Base-by-base conservation (phyloP, 345 rosid genomes). In the Citrus trifoliata region DNA sequence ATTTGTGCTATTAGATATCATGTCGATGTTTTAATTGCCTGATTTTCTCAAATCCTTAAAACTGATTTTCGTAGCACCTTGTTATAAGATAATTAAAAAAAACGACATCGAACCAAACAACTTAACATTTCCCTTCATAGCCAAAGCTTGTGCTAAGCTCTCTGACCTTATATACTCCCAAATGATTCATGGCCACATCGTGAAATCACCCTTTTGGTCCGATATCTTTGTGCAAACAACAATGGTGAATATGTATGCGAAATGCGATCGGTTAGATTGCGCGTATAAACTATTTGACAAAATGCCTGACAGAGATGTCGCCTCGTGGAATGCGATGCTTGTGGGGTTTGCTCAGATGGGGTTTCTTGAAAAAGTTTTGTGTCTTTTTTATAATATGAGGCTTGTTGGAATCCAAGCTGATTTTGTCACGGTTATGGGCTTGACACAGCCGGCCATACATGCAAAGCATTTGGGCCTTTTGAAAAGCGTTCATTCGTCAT, bases 321-420 rank as follows among this genome's bases (percentile, higher is more conserved):
- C 91, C 2, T 80, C 92, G 24, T 90, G 95, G 92, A 91, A 92
- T 78, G 92, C 80, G 10, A 84, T 90, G 88, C 80, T 92, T 56
- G 46, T 85, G 75, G 95, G 93, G 78, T 86, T 86, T 30, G 83
- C 80, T 73, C 84, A 85, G 51, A 35, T 71, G 18, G 90, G 92
- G 33, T 32, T 70, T 51, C 64, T 63, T 10, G 83, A 78, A 65
- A 78, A 78, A 40, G 82, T 61, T 16, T 76, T 82, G 7, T 5
- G 67, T 46, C 56, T 86, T 12, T 88, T 89, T 58, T 42, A 68
- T 78, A 82, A 87, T 71, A 90, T 90, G 96, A 89, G 86, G 68
- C 60, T 77, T 55, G 73, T 19, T 2, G 84, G 87, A 64, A 67
- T 86, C 59, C 10, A 3, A 67, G 89, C 91, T 73, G 93, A 92